Conservation (phyloP, 1,284 basidiomycete species). For the Trametes versicolor region DNA sequence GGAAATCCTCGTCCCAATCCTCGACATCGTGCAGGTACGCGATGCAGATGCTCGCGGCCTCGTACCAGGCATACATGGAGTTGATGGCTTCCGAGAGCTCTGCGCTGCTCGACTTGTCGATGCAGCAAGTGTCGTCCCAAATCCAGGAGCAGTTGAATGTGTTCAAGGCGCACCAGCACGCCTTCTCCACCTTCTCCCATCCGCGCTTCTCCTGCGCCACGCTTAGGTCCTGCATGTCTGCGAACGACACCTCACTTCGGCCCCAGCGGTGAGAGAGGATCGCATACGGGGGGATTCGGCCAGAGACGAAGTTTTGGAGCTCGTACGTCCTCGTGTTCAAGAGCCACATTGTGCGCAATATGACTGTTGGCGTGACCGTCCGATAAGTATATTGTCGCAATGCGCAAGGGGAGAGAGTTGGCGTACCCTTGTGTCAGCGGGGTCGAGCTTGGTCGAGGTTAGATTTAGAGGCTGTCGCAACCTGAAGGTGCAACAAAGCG, state of each 20-base stretch:
- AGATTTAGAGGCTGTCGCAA: too few relatives aligned
- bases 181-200: conserved; percentile 1
- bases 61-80: conserved; percentile 11
- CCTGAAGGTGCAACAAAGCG: too few relatives aligned
- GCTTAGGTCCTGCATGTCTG: background rate
- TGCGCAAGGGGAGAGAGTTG: too few relatives aligned
- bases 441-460: too few relatives aligned
- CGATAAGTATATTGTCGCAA: too few relatives aligned
- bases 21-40: background rate
- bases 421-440: too few relatives aligned
- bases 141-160: background rate
- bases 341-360: background rate
- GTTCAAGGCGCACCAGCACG: background rate
- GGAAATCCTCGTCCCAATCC: too few relatives aligned
- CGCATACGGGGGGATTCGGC: background rate
- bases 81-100: conserved; percentile 11
- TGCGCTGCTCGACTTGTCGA: conserved; percentile 10
- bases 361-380: too few relatives aligned
- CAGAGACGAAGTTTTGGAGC: background rate
- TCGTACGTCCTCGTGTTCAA: background rate
- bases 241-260: conserved; percentile 2
- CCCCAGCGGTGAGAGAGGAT: conserved; percentile 15
- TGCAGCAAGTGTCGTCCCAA: conserved; percentile 12
- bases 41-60: background rate
- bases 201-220: background rate